Conservation (phyloP, 306 rosid genomes). For the Alnus glutinosa region DNA sequence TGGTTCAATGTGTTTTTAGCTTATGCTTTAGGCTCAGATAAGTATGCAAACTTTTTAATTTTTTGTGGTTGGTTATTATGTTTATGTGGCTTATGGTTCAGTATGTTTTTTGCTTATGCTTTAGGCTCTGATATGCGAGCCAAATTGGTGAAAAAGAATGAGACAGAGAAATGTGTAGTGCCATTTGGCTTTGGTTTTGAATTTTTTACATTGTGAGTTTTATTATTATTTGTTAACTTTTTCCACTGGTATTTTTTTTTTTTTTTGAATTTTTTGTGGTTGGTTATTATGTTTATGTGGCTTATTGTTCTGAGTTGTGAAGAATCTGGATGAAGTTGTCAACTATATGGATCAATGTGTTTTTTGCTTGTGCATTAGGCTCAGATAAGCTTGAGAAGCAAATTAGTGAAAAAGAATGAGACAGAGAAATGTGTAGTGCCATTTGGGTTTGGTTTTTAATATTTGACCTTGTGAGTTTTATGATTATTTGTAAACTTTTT, state of each 20-base stretch:
- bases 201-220: too few species aligned
- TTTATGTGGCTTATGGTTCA: neutral
- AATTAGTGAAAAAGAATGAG: neutral
- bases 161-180: neutral
- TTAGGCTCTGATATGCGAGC: neutral
- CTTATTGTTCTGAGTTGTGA: neutral
- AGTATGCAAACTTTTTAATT: neutral
- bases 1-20: neutral
- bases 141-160: neutral
- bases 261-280: neutral
- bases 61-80: neutral
- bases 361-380: neutral
- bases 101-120: neutral
- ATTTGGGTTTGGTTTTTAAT: neutral
- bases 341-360: neutral
- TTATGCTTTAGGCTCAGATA: neutral
- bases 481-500: neutral
- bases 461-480: neutral
- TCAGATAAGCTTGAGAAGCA: neutral
- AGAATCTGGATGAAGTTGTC: neutral
- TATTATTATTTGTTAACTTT: too few species aligned
- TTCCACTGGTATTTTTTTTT: too few species aligned
- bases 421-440: neutral
- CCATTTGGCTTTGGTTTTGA: neutral
- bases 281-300: neutral